A percentile compares a stretch with the other conserved stretches of the same genome.
Conservation (phyloP, 2,329 filamentous ascomycete species). For the Talaromyces albobiverticillius region DNA sequence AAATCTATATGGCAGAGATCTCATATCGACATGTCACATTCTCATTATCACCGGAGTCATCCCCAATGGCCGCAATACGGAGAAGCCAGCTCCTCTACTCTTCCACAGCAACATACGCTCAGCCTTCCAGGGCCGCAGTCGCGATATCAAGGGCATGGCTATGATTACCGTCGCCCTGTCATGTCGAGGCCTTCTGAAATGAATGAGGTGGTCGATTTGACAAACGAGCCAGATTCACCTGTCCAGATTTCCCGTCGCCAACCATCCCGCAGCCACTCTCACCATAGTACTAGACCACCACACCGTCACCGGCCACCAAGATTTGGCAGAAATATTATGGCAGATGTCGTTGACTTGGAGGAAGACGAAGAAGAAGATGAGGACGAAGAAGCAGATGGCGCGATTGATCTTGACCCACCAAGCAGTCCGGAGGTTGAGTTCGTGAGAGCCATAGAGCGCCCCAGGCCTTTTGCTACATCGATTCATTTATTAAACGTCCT, state of each 20-base stretch:
- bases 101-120: slow-evolving; percentile 19
- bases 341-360: slow-evolving; percentile 40
- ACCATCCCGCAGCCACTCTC: slow-evolving; percentile 4
- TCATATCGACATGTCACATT: slow-evolving; percentile 35
- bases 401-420: slow-evolving; percentile 18
- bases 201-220: slow-evolving; percentile 46
- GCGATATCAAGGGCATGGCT: slow-evolving; percentile 52
- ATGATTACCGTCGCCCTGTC: slow-evolving; percentile 53
- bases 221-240: slow-evolving; percentile 42
- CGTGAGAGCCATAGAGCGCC: slow-evolving; percentile 31
- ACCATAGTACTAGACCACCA: slow-evolving; percentile 12
- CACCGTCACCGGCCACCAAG: slow-evolving; percentile 27
- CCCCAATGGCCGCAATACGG: slow-evolving; percentile 25
- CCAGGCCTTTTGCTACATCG: slow-evolving; percentile 14
- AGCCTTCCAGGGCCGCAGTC: slow-evolving; percentile 27
- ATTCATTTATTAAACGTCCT: slow-evolving; percentile 16
- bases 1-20: slow-evolving; percentile 24
- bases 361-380: slow-evolving; percentile 22
- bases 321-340: slow-evolving; percentile 36
- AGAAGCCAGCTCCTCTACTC: slow-evolving; percentile 22
- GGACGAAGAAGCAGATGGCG: not conserved
- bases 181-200: slow-evolving; percentile 32
- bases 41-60: slow-evolving; percentile 23
- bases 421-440: slow-evolving; percentile 53
- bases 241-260: slow-evolving; percentile 13